phyloP scores from a whole-genome alignment of 768 basidiomycete genomes.

The Pleurotus cornucopiae region DNA sequence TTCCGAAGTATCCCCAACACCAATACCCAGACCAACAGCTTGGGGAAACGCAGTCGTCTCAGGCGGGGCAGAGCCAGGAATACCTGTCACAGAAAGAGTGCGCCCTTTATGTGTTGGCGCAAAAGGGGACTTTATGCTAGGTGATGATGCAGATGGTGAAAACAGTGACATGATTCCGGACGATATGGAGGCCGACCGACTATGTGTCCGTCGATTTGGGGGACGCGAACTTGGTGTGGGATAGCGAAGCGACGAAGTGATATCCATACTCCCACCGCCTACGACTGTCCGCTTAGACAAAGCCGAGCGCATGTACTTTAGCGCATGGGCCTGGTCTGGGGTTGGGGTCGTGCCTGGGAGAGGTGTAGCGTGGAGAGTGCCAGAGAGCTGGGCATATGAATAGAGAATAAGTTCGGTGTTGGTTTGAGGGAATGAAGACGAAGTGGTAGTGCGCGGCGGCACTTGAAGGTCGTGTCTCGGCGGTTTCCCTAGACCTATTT shows the following conservation, averaged over 20 bases:
- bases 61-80: conserved; percentile 5
- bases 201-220: conserved; percentile 11
- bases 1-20: conserved; percentile 17
- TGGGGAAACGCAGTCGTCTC: neutral
- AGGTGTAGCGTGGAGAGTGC: conserved; percentile 58
- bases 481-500: conserved; percentile 45
- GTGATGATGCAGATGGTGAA: conserved; percentile 27
- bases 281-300: conserved; percentile 45
- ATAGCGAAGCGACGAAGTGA: conserved; percentile 45
- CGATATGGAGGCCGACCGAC: conserved; percentile 7
- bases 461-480: conserved; percentile 16
- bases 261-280: conserved; percentile 81
- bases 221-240: conserved; percentile 31
- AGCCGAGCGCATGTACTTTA: conserved; percentile 44
- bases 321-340: conserved; percentile 38
- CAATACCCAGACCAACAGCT: conserved; percentile 17
- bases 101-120: conserved; percentile 24
- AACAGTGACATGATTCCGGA: conserved; percentile 3
- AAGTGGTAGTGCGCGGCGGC: conserved; percentile 34
- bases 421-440: conserved; percentile 40
- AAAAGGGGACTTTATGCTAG: conserved; percentile 50
- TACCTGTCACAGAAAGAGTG: conserved; percentile 6
- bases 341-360: conserved; percentile 27
- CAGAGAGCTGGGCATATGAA: conserved; percentile 78
- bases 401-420: conserved; percentile 75